A percentile compares a stretch with the other conserved stretches of the same genome.
phyloP scores from a whole-genome alignment of 23 red algal species.

The Chondrus crispus region DNA sequence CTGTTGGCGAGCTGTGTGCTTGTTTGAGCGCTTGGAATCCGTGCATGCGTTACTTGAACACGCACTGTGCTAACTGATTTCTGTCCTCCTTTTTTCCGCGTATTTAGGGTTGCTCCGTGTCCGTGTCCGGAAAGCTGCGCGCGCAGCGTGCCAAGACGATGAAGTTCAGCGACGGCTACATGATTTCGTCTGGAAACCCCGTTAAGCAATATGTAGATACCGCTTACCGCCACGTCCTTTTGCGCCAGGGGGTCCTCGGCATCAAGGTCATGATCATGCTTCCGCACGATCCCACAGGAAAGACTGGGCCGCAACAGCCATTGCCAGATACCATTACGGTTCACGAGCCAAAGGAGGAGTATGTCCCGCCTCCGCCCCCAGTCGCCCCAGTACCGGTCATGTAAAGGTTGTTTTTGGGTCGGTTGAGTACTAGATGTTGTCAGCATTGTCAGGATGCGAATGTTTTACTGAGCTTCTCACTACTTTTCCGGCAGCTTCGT shows the following conservation, averaged over 20 bases:
- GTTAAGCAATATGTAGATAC: conserved; percentile 88
- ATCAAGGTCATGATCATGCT: conserved; percentile 99
- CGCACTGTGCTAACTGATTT: not conserved
- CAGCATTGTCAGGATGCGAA: no score
- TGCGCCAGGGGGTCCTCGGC: conserved; percentile 97
- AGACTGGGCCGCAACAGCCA: conserved; percentile 87
- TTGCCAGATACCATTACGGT: conserved; percentile 89
- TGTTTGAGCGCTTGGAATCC: no score
- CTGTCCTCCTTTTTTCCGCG: not conserved
- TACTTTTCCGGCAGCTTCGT: no score
- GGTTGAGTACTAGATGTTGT: no score
- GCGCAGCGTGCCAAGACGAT: conserved; percentile 99
- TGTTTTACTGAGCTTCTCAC: no score
- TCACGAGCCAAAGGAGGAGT: conserved; percentile 94
- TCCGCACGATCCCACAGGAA: conserved; percentile 95
- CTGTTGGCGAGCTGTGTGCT: not conserved
- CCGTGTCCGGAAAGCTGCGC: conserved; percentile 92
- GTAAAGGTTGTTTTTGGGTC: no score
- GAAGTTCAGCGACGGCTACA: conserved; percentile 99
- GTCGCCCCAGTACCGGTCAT: conserved; percentile 57
- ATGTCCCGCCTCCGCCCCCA: conserved; percentile 48
- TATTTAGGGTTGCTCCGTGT: conserved; percentile 83
- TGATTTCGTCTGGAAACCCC: conserved; percentile 96
- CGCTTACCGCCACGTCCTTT: conserved; percentile 88
- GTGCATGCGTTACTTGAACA: not conserved